Evolutionary conservation across 441 rosid genomes (phyloP), one percentile per base, ranked within the genome.

Genomic region (Hypseocharis bilobata): DNA sequence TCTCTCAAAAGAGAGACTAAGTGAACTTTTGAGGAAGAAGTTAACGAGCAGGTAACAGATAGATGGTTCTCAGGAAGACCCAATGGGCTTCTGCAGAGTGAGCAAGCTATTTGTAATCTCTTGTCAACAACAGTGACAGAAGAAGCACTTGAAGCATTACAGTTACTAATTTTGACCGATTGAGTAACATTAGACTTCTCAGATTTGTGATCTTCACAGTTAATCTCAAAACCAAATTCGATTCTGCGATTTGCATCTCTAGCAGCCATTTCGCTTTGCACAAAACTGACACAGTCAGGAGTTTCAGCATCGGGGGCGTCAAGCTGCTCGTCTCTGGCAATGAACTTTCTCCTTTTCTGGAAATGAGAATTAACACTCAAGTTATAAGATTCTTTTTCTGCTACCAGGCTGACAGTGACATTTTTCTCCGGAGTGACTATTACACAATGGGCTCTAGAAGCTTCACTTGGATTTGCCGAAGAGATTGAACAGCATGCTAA

Each of bases 341-440:
- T 61, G 63, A 66, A 70, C 77, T 76, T 83, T 81, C 86, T 86
- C 77, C 85, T 80, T 74, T 88, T 91, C 65, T 74, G 79, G 66
- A 77, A 72, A 71, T 75, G 89, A 68, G 95, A 93, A 77, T 83
- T 88, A 70, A 79, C 90, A 66, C 98, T 92, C 40, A 47, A 59
- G 78, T 78, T 78, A 69, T 77, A 62, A 72, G 91, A 80, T 54
- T 86, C 92, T 58, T 47, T 74, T 77, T 85, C 91, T 60, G 70
- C 70, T 63, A 66, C 74, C 77, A 69, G n/a, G 76, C 74, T 72
- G 77, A 69, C 72, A 59, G 70, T 26, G 42, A 66, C 70, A 70
- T 82, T 73, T 67, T 80, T 83, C 60, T 72, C 74, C 1, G 92
- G 88, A 73, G 85, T 87, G 68, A 72, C 77, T 57, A 61, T 55